phyloP scores from a whole-genome alignment of 768 basidiomycete species.

The Lyophyllum decastes region DNA sequence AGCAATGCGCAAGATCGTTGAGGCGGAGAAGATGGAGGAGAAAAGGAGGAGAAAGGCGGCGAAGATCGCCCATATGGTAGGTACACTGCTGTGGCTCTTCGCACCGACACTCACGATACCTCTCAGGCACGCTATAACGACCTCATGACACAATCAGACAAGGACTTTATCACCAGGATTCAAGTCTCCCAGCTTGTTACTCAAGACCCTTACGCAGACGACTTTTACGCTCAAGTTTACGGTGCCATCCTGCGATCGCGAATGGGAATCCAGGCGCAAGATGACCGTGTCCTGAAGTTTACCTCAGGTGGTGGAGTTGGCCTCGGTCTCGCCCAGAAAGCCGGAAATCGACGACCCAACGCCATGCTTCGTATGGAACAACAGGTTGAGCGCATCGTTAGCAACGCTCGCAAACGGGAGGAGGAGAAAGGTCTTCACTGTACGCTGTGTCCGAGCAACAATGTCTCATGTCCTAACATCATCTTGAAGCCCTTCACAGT shows the following conservation, averaged over 20 bases:
- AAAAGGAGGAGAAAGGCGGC: constrained; percentile 77
- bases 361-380: constrained; percentile 93
- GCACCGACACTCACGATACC: constrained; percentile 9
- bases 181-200: constrained; percentile 98
- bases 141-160: constrained; percentile 96
- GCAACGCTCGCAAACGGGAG: constrained; percentile 82
- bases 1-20: constrained; percentile 87
- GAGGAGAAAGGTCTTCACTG: constrained; percentile 78
- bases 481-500: constrained; percentile 61
- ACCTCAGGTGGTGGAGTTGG: constrained; percentile 83
- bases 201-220: constrained; percentile 95
- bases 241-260: constrained; percentile 82
- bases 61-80: constrained; percentile 89
- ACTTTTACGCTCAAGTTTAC: constrained; percentile 98
- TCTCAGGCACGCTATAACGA: constrained; percentile 87
- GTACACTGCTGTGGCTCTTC: constrained; percentile 17
- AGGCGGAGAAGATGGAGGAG: constrained; percentile 87
- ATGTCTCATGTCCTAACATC: not conserved
- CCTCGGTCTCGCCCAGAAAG: constrained; percentile 73
- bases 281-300: constrained; percentile 85
- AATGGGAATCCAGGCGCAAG: constrained; percentile 68
- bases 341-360: constrained; percentile 69
- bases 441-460: constrained; percentile 21
- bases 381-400: constrained; percentile 96
- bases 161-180: constrained; percentile 99